These are phyloP conservation scores for rapeseed (Brassica napus) DNA, from an alignment of 345 rosid genomes.

Conservation along the genomic window DNA sequence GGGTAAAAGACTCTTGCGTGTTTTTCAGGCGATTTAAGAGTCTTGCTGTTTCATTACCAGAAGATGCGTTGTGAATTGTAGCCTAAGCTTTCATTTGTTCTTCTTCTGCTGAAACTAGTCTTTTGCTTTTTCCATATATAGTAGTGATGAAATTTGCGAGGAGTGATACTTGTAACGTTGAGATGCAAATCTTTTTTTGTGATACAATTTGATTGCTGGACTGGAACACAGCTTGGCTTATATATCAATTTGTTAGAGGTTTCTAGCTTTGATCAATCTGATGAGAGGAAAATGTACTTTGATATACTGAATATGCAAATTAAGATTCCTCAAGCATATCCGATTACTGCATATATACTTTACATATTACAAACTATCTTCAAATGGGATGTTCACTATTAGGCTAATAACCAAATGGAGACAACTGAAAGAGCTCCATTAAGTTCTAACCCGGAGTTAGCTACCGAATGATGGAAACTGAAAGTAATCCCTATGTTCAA, in stretches of 20 bases:
- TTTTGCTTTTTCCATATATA: constrained; percentile 25
- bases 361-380: too few relatives aligned
- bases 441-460: too few relatives aligned
- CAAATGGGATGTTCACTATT: too few relatives aligned
- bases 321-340: neutral
- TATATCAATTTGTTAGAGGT: neutral
- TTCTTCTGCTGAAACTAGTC: constrained; percentile 19
- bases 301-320: constrained; percentile 31
- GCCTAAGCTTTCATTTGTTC: constrained; percentile 3
- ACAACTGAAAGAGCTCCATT: too few relatives aligned
- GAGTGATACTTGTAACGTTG: constrained; percentile 26
- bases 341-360: constrained; percentile 1
- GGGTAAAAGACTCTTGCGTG: constrained; percentile 31
- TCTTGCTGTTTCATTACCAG: constrained; percentile 25
- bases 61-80: constrained; percentile 39
- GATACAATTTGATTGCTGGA: constrained; percentile 20
- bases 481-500: too few relatives aligned
- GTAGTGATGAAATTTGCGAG: constrained; percentile 31
- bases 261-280: neutral
- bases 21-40: constrained; percentile 41
- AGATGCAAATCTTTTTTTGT: constrained; percentile 25
- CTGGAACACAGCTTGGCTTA: constrained; percentile 25
- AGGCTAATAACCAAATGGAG: too few relatives aligned
- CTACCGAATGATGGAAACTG: too few relatives aligned
- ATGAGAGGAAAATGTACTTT: constrained; percentile 7